A percentile compares a stretch with the other conserved stretches of the same genome.
Conservation (phyloP, 2,329 filamentous ascomycete species). For the Neonectria punicea region DNA sequence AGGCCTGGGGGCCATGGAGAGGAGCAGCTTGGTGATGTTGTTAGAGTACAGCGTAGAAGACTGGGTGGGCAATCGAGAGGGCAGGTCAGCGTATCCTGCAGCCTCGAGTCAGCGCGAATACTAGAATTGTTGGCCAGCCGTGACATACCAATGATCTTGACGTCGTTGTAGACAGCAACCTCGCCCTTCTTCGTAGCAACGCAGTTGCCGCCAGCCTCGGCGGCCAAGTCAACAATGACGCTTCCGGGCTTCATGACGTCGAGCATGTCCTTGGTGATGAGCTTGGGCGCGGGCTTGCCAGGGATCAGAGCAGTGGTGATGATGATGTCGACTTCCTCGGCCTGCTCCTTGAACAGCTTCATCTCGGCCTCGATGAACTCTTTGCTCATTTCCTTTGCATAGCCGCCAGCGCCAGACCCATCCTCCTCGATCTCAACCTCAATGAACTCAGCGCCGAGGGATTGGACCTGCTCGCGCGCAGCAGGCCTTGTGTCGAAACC, state of each 20-base stretch:
- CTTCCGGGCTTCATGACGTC: constrained; percentile 90
- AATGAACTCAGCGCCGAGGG: constrained; percentile 88
- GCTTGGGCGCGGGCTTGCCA: constrained; percentile 81
- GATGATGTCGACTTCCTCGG: constrained; percentile 88
- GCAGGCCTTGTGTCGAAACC: constrained; percentile 93
- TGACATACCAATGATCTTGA: constrained; percentile 80
- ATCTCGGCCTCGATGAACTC: constrained; percentile 94
- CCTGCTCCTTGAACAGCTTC: constrained; percentile 90
- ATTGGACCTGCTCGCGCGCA: constrained; percentile 89
- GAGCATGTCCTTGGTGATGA: constrained; percentile 84
- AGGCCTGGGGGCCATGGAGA: constrained; percentile 82
- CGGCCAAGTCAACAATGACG: constrained; percentile 87
- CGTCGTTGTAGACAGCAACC: constrained; percentile 76
- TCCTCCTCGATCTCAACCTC: constrained; percentile 89
- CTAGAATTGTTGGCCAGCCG: constrained; percentile 17
- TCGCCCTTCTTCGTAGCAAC: constrained; percentile 82
- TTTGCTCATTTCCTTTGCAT: constrained; percentile 94
- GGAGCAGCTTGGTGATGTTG: constrained; percentile 89
- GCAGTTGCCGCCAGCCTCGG: constrained; percentile 89
- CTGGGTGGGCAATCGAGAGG: constrained; percentile 86
- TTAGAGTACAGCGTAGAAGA: constrained; percentile 92
- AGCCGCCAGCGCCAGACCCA: constrained; percentile 84
- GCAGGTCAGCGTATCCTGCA: constrained; percentile 83
- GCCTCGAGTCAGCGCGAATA: constrained; percentile 37
- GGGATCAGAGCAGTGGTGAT: constrained; percentile 94